A percentile compares a stretch with the other conserved stretches of the same genome.
Conservation (phyloP, 148 eudicot genomes). For the Cornus florida region DNA sequence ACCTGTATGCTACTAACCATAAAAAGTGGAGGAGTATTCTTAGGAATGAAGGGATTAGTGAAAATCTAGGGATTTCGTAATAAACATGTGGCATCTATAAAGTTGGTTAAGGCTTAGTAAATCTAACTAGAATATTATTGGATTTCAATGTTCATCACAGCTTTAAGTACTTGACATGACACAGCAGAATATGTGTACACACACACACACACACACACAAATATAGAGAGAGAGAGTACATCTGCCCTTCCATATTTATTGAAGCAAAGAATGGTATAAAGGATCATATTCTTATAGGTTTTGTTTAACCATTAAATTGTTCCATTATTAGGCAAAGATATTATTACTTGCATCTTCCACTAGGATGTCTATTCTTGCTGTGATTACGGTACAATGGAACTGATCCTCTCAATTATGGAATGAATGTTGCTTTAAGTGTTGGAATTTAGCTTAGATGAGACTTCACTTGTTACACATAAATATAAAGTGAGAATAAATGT, state of each 20-base stretch:
- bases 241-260: not conserved
- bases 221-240: not conserved
- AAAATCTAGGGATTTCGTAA: not conserved
- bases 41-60: not conserved
- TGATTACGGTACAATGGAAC: not conserved
- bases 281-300: not conserved
- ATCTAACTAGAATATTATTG: not conserved
- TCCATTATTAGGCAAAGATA: not conserved
- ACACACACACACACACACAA: too few relatives aligned
- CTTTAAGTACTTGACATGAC: not conserved
- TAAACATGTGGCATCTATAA: not conserved
- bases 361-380: not conserved
- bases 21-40: not conserved
- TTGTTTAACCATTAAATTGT: not conserved
- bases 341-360: not conserved
- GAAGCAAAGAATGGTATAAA: not conserved
- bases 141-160: not conserved
- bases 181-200: not conserved
- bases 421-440: not conserved
- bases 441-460: not conserved
- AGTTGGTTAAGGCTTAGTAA: not conserved
- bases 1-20: too few relatives aligned
- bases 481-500: slow-evolving; percentile 7
- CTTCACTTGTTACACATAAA: not conserved
- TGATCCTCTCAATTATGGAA: slow-evolving; percentile 15